Percentiles rank a stretch among this genome's conserved stretches.
Conservation (phyloP, 2,329 filamentous ascomycete genomes). For the Graphilbum ipis-grandicollis region DNA sequence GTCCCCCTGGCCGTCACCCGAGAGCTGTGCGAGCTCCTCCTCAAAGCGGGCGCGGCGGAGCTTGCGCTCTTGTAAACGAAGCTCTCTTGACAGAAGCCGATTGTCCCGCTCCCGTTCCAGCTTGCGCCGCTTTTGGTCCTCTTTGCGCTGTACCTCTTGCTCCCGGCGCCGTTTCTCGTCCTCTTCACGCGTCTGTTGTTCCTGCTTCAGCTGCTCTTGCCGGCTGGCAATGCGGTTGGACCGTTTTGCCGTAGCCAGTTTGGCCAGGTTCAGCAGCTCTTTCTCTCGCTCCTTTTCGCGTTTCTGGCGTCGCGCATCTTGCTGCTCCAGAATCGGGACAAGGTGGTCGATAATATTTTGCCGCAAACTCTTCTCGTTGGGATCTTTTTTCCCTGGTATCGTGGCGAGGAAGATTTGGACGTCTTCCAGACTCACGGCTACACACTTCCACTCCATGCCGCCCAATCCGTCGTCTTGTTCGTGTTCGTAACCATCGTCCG, state of each 20-base stretch:
- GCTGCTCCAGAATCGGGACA: slow-evolving; percentile 67
- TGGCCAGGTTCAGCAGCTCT: slow-evolving; percentile 65
- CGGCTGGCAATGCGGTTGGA: slow-evolving; percentile 79
- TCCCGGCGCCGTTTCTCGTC: slow-evolving; percentile 28
- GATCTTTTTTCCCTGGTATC: slow-evolving; percentile 60
- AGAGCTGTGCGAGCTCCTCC: slow-evolving; percentile 63
- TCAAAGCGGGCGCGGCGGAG: slow-evolving; percentile 67
- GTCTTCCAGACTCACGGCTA: slow-evolving; percentile 68
- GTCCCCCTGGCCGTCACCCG: slow-evolving; percentile 59
- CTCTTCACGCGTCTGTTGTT: slow-evolving; percentile 48
- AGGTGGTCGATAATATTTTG: slow-evolving; percentile 60
- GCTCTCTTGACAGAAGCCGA: slow-evolving; percentile 68
- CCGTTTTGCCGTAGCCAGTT: slow-evolving; percentile 83
- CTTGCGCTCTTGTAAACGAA: slow-evolving; percentile 73
- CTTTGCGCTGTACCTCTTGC: slow-evolving; percentile 46
- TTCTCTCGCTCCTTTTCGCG: slow-evolving; percentile 52
- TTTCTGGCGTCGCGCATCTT: slow-evolving; percentile 56
- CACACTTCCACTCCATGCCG: slow-evolving; percentile 74
- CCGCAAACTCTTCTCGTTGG: slow-evolving; percentile 67
- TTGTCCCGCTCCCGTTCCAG: slow-evolving; percentile 59
- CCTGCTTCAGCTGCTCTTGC: slow-evolving; percentile 57
- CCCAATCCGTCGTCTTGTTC: slow-evolving; percentile 45
- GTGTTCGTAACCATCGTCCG: slow-evolving; percentile 13
- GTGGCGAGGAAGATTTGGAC: slow-evolving; percentile 54
- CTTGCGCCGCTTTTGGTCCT: slow-evolving; percentile 41